phyloP scores from a whole-genome alignment of 805 yeast species.

The Metschnikowia cubensis region DNA sequence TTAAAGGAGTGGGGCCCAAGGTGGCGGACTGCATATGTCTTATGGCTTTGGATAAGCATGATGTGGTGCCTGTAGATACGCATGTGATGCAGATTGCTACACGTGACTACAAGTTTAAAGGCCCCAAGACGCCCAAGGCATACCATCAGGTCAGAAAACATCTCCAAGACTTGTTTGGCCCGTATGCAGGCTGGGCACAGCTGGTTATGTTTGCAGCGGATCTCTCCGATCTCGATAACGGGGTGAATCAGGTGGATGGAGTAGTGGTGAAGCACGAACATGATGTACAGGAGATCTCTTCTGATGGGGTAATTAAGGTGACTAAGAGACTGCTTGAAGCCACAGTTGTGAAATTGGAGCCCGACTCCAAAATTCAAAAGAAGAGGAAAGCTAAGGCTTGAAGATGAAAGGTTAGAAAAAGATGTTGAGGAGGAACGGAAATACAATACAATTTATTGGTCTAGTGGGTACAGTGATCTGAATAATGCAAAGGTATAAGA shows the following conservation, averaged over 20 bases:
- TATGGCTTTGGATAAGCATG: conserved; percentile 84
- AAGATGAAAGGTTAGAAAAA: too few species aligned
- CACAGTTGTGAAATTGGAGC: conserved; percentile 3
- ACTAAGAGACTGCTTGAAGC: not conserved
- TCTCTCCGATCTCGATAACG: conserved; percentile 65
- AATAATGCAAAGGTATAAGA: not conserved
- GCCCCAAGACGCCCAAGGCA: conserved; percentile 42
- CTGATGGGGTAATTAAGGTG: conserved; percentile 1
- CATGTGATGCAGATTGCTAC: conserved; percentile 89
- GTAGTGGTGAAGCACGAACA: conserved; percentile 14
- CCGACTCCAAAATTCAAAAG: not conserved
- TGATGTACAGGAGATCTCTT: conserved; percentile 1
- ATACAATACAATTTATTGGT: too few species aligned
- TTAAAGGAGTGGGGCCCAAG: conserved; percentile 93
- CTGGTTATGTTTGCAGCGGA: conserved; percentile 89
- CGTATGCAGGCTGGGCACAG: conserved; percentile 98
- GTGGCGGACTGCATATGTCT: conserved; percentile 95
- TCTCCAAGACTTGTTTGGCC: conserved; percentile 75
- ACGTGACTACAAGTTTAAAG: conserved; percentile 66
- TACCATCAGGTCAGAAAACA: conserved; percentile 56
- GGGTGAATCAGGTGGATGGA: conserved; percentile 40
- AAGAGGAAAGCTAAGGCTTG: not conserved
- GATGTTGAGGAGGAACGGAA: too few species aligned
- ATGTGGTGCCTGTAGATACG: conserved; percentile 91
- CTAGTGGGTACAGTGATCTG: too few species aligned